Evolutionary conservation across 257 asterid species (phyloP).

Genomic region (Capsicum pubescens): DNA sequence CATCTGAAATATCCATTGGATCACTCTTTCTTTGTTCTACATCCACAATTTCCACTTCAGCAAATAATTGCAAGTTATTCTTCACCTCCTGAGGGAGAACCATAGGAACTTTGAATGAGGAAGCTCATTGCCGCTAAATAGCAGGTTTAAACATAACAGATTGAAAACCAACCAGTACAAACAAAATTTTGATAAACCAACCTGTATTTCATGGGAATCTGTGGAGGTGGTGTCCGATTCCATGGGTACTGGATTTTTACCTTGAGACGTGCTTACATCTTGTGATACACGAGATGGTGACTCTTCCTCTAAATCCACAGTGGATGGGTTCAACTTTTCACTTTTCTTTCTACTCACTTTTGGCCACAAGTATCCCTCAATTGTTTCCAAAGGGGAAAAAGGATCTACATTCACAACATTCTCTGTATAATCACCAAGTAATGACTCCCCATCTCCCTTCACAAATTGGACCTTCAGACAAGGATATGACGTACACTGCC

Average conservation of each 20-base stretch:
- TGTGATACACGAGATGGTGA: constrained; percentile 46
- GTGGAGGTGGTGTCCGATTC: constrained; percentile 42
- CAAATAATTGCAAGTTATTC: constrained; percentile 40
- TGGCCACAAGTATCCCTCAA: constrained; percentile 71
- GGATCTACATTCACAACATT: constrained; percentile 83
- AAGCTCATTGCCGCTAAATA: constrained; percentile 1
- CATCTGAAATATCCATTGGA: constrained; percentile 41
- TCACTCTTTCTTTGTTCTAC: constrained; percentile 38
- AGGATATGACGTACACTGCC: constrained; percentile 69
- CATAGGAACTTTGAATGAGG: neutral
- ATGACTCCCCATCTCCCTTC: constrained; percentile 61
- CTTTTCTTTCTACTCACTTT: constrained; percentile 52
- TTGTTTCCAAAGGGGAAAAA: constrained; percentile 66
- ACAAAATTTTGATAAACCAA: constrained; percentile 29
- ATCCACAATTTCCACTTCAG: constrained; percentile 49
- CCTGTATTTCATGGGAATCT: constrained; percentile 53
- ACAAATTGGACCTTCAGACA: constrained; percentile 79
- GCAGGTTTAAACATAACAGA: neutral
- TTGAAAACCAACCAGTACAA: neutral
- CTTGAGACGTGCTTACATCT: constrained; percentile 49
- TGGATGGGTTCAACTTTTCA: constrained; percentile 38
- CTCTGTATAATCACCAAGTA: constrained; percentile 56
- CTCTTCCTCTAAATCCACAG: constrained; percentile 41
- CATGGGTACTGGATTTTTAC: constrained; percentile 44
- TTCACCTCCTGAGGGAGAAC: constrained; percentile 46